Evolutionary conservation across 495 filamentous ascomycete species (phyloP).

Genomic region (Penicillium pulvis): DNA sequence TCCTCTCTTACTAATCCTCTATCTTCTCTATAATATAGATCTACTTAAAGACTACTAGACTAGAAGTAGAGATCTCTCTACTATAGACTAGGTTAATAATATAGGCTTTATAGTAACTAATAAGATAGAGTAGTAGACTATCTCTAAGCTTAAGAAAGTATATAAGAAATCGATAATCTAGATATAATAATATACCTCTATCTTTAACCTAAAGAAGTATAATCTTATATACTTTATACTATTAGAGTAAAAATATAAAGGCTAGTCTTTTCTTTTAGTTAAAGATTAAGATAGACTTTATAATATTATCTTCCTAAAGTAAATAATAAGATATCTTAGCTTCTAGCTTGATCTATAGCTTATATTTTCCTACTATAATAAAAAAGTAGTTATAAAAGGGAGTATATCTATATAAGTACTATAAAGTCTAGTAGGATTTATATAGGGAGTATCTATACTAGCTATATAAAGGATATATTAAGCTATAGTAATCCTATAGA

Average conservation of each 20-base stretch:
- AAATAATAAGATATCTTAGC: constrained; percentile 10
- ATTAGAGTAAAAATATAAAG: background rate
- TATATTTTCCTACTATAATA: constrained; percentile 10
- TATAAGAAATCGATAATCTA: constrained; percentile 5
- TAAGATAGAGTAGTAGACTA: no score
- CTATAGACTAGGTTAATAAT: constrained; percentile 20
- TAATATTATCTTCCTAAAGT: no score
- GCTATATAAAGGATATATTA: constrained; percentile 15
- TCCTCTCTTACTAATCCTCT: constrained; percentile 28
- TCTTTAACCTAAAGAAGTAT: constrained; percentile 20
- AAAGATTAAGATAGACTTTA: no score
- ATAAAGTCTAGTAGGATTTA: constrained; percentile 14
- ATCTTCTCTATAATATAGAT: constrained; percentile 24
- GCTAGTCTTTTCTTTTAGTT: no score
- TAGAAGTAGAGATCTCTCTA: no score
- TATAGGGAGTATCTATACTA: constrained; percentile 9
- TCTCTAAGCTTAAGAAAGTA: background rate
- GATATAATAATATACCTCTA: constrained; percentile 15
- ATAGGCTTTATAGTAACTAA: constrained; percentile 4
- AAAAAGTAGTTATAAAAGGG: constrained; percentile 15
- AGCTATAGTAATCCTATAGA: constrained; percentile 21
- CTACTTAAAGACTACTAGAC: constrained; percentile 5
- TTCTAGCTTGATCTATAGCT: constrained; percentile 23
- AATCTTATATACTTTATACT: constrained; percentile 15
- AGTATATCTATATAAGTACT: constrained; percentile 14